Base-by-base conservation (phyloP, 2,329 filamentous ascomycete species). In the Colletotrichum nymphaeae region DNA sequence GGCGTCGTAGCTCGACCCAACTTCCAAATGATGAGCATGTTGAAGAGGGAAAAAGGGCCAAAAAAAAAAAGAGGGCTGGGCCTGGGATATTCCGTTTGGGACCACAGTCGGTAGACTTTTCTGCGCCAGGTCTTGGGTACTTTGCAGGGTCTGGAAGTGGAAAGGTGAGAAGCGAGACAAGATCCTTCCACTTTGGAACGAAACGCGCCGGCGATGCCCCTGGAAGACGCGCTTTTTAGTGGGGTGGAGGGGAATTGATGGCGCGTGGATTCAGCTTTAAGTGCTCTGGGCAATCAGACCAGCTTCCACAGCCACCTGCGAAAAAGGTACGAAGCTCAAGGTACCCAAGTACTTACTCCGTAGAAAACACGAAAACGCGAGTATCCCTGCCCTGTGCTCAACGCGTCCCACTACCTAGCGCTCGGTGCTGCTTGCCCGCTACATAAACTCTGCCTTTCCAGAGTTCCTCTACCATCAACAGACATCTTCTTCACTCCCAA, bases 371-470 rank as follows among this genome's bases (percentile, higher is more conserved):
- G 67, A 73, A 73, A 74, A 75, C 70, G 72, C 69, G 69, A 49
- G 9, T 26, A 56, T 64, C 63, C 72, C 68, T 62, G 32, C 32
- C 42, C 42, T 49, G 42, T 49, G 42, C 42, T 49, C 42, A 60
- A 75, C 72, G 73, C 72, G 72, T 69, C 64, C 67, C 67, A 60
- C 58, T 46, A 32, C 59, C 59, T 30, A 55, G 52, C 46, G 63
- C 72, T 63, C 73, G 74, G 72, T 58, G 62, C 64, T 53, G 58
- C 56, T 58, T 59, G 46, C 63, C 64, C 64, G 67, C 58, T 74
- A 75, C 73, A 75, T 75, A 75, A 75, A 55, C 69, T 62, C 67
- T 70, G 73, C 32, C 57, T 66, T 55, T 58, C 58, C 67, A 53
- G 35, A 49, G 42, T 37, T n/a, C 30, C 59, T 52, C 55, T 35